phyloP scores from a whole-genome alignment of 1,139 yeast genomes.

The Citeromyces hawaiiensis region DNA sequence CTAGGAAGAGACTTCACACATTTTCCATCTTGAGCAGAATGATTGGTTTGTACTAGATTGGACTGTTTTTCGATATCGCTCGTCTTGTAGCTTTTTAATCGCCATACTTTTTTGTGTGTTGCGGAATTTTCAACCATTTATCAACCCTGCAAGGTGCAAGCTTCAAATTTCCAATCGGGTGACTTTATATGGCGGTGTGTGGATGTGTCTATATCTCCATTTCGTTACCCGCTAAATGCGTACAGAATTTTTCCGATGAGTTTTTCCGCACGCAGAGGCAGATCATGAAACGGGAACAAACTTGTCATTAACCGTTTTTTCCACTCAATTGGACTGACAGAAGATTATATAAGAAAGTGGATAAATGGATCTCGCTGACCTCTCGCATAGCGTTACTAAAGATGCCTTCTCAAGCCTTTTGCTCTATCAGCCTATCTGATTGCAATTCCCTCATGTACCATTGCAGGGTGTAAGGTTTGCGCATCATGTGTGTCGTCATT shows the following conservation, averaged over 20 bases:
- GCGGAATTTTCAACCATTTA: not conserved
- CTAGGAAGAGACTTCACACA: not conserved
- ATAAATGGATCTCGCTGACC: too few species aligned
- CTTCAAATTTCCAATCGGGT: not conserved
- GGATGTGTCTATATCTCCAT: not conserved
- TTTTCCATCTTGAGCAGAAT: not conserved
- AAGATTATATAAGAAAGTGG: too few species aligned
- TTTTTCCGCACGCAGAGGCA: too few species aligned
- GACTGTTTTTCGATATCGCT: slow-evolving; percentile 17
- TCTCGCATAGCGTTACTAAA: too few species aligned
- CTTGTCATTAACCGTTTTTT: too few species aligned
- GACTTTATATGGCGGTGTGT: not conserved
- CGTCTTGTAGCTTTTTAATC: slow-evolving; percentile 12
- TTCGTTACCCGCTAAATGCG: not conserved
- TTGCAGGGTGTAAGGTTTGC: too few species aligned
- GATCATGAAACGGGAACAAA: too few species aligned
- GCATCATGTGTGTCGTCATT: too few species aligned
- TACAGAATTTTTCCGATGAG: not conserved
- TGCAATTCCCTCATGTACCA: too few species aligned
- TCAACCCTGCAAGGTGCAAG: not conserved
- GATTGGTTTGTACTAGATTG: slow-evolving; percentile 10
- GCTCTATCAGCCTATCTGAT: too few species aligned
- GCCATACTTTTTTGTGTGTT: slow-evolving; percentile 11
- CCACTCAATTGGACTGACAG: too few species aligned
- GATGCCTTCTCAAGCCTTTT: too few species aligned